These are phyloP conservation scores for Coniochaeta sp. DNA, from an alignment of 2,329 filamentous ascomycete genomes.

Conservation along the genomic window DNA sequence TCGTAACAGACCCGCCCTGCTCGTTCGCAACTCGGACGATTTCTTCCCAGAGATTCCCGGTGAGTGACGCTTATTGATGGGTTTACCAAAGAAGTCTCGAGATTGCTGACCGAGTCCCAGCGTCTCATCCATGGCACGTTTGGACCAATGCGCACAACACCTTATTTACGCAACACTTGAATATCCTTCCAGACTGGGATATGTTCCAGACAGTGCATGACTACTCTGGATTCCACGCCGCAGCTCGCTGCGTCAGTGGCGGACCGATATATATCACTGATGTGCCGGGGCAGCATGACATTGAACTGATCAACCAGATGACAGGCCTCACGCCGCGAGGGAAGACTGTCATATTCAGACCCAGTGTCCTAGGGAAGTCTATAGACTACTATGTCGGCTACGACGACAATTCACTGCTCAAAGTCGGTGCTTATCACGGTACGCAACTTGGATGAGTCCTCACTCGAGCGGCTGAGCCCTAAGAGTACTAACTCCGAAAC, in stretches of 20 bases:
- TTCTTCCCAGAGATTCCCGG: constrained; percentile 76
- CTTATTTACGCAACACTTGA: constrained; percentile 75
- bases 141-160: constrained; percentile 91
- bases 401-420: constrained; percentile 64
- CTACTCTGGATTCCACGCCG: constrained; percentile 80
- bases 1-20: constrained; percentile 62
- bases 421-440: constrained; percentile 74
- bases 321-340: constrained; percentile 65
- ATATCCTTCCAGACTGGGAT: constrained; percentile 77
- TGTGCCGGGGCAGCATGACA: constrained; percentile 71
- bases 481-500: not conserved
- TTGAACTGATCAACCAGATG: constrained; percentile 71
- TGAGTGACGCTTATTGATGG: not conserved
- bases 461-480: constrained; percentile 4
- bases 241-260: constrained; percentile 80
- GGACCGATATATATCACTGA: constrained; percentile 96
- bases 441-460: constrained; percentile 7
- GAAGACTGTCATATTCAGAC: constrained; percentile 73
- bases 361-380: constrained; percentile 65
- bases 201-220: constrained; percentile 60
- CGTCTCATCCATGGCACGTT: constrained; percentile 88
- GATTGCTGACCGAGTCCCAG: constrained; percentile 11
- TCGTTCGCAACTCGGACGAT: constrained; percentile 82
- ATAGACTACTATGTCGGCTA: constrained; percentile 70
- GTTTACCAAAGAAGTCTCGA: not conserved